A percentile compares a stretch with the other conserved stretches of the same genome.
These are phyloP conservation scores for Chlorencoelia australis DNA, from an alignment of 2,329 filamentous ascomycete genomes.

Conservation along the genomic window DNA sequence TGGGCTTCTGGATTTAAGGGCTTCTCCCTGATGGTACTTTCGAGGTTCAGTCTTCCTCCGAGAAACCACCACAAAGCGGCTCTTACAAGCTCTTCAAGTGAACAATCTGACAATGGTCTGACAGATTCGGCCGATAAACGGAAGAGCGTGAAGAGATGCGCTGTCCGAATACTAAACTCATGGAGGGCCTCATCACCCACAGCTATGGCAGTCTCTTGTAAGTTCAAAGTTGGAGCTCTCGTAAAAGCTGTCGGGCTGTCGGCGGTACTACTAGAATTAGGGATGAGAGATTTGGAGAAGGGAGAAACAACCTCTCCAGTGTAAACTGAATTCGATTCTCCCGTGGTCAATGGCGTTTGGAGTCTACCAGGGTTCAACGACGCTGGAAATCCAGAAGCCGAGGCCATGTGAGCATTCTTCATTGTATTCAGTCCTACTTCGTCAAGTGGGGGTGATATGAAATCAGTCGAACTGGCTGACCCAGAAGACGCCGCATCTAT, in stretches of 20 bases:
- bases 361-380: conserved; percentile 10
- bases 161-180: conserved; percentile 60
- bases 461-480: conserved; percentile 4
- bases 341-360: conserved; percentile 5
- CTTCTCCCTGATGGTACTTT: conserved; percentile 57
- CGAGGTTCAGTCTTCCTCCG: conserved; percentile 66
- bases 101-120: conserved; percentile 52
- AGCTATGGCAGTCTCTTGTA: conserved; percentile 19
- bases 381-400: conserved; percentile 7
- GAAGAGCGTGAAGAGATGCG: conserved; percentile 68
- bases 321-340: conserved; percentile 2
- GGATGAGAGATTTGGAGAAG: not conserved
- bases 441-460: conserved; percentile 12
- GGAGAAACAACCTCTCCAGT: conserved; percentile 1
- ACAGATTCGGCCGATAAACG: conserved; percentile 66
- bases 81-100: conserved; percentile 58
- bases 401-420: conserved; percentile 15
- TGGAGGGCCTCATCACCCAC: conserved; percentile 51
- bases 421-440: conserved; percentile 21
- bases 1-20: conserved; percentile 43
- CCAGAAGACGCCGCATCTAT: conserved; percentile 1
- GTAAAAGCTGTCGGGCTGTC: conserved; percentile 7
- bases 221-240: conserved; percentile 13
- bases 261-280: not conserved
- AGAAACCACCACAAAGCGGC: conserved; percentile 85